These are phyloP conservation scores for Botryotinia narcissicola DNA, from an alignment of 2,329 filamentous ascomycete genomes.

Conservation along the genomic window DNA sequence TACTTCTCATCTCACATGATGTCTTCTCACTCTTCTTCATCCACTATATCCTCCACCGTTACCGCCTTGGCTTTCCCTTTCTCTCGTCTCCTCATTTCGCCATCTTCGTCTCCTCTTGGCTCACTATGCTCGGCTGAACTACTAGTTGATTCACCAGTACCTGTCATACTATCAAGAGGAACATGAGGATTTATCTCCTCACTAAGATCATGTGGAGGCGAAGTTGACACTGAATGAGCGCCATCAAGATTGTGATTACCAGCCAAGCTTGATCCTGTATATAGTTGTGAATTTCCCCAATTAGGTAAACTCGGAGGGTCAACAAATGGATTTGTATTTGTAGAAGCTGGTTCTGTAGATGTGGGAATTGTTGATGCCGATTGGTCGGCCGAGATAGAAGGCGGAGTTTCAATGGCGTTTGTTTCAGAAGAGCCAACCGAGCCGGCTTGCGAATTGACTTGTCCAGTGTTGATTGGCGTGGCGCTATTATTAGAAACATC, in stretches of 20 bases:
- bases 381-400: constrained; percentile 32
- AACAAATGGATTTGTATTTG: constrained; percentile 24
- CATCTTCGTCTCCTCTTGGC: constrained; percentile 21
- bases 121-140: constrained; percentile 17
- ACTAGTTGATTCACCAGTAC: constrained; percentile 14
- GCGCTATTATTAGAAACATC: constrained; percentile 18
- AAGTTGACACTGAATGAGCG: not conserved
- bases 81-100: constrained; percentile 26
- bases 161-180: not conserved
- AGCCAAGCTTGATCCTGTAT: constrained; percentile 24
- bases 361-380: constrained; percentile 25
- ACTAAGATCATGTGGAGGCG: not conserved
- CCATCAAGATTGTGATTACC: constrained; percentile 18
- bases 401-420: constrained; percentile 31
- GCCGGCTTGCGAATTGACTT: constrained; percentile 28
- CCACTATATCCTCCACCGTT: constrained; percentile 47
- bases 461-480: constrained; percentile 29
- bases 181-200: not conserved
- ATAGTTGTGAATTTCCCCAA: constrained; percentile 30
- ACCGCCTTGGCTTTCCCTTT: constrained; percentile 49
- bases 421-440: constrained; percentile 33
- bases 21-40: constrained; percentile 38
- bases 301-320: constrained; percentile 6
- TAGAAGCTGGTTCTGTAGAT: constrained; percentile 23
- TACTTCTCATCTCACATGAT: constrained; percentile 5